phyloP scores from a whole-genome alignment of 225 moss, liverwort and hornwort species.

The Sphagnum tenellum region DNA sequence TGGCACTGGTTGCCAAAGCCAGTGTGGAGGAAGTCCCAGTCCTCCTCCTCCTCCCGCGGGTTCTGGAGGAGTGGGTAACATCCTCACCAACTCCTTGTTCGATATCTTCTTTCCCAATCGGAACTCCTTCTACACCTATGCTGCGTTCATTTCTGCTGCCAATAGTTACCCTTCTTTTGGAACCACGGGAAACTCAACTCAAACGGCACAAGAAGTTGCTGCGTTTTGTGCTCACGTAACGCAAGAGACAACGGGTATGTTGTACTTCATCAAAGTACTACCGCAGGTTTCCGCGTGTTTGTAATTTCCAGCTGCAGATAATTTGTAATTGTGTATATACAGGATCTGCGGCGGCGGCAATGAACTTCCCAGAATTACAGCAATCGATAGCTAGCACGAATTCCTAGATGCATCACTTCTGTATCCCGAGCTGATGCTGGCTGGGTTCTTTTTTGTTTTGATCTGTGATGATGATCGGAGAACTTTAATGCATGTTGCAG shows the following conservation, averaged over 20 bases:
- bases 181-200: neutral
- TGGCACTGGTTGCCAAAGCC: conserved; percentile 6
- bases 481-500: no score
- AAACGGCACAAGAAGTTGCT: conserved; percentile 1
- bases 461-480: no score
- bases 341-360: no score
- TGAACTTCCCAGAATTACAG: no score
- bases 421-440: no score
- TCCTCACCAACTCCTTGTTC: neutral
- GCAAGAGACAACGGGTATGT: conserved; percentile 6
- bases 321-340: no score
- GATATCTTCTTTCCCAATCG: neutral
- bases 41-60: neutral
- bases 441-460: no score
- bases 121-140: conserved; percentile 3
- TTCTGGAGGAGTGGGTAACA: neutral
- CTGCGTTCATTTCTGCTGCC: conserved; percentile 1
- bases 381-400: no score
- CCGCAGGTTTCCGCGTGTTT: no score
- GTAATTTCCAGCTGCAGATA: no score
- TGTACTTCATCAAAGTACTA: no score
- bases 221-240: conserved; percentile 3
- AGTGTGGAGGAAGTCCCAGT: neutral
- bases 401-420: no score
- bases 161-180: conserved; percentile 1